Conservation (phyloP, 768 basidiomycete species). For the Fistulinella prunicolor region DNA sequence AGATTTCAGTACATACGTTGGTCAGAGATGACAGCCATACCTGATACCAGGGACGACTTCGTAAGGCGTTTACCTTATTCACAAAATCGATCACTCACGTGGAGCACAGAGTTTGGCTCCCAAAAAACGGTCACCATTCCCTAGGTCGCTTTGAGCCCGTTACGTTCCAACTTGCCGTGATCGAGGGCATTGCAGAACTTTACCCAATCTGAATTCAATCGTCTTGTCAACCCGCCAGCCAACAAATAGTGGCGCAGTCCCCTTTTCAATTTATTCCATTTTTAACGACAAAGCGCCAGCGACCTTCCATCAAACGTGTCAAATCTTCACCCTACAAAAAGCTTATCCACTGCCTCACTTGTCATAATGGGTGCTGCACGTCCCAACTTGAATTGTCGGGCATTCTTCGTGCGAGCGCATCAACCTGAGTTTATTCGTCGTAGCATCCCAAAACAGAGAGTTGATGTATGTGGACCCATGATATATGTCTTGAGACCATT, state of each 20-base stretch:
- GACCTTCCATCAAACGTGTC: too few relatives aligned
- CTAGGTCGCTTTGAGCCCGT: constrained; percentile 67
- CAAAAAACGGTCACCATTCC: constrained; percentile 44
- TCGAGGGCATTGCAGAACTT: constrained; percentile 51
- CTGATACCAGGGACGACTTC: constrained; percentile 51
- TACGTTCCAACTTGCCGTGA: constrained; percentile 60
- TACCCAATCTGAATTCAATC: constrained; percentile 29
- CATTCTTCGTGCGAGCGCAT: too few relatives aligned
- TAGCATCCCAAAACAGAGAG: too few relatives aligned
- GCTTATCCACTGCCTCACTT: too few relatives aligned
- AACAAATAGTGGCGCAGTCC: constrained; percentile 39
- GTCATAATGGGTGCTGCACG: too few relatives aligned
- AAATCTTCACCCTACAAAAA: too few relatives aligned
- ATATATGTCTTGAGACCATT: too few relatives aligned
- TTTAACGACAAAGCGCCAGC: too few relatives aligned
- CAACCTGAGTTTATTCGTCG: too few relatives aligned
- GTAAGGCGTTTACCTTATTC: constrained; percentile 30
- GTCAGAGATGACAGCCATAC: constrained; percentile 14
- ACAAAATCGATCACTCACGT: neutral
- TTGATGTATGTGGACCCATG: too few relatives aligned
- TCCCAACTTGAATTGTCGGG: too few relatives aligned
- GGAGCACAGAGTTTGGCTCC: constrained; percentile 34
- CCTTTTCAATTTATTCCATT: constrained; percentile 60
- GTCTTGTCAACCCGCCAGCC: constrained; percentile 19
- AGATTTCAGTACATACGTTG: constrained; percentile 55